Percentiles rank a stretch among this genome's conserved stretches.
phyloP scores from a whole-genome alignment of 495 filamentous ascomycete species.

The Annulohypoxylon nitens region DNA sequence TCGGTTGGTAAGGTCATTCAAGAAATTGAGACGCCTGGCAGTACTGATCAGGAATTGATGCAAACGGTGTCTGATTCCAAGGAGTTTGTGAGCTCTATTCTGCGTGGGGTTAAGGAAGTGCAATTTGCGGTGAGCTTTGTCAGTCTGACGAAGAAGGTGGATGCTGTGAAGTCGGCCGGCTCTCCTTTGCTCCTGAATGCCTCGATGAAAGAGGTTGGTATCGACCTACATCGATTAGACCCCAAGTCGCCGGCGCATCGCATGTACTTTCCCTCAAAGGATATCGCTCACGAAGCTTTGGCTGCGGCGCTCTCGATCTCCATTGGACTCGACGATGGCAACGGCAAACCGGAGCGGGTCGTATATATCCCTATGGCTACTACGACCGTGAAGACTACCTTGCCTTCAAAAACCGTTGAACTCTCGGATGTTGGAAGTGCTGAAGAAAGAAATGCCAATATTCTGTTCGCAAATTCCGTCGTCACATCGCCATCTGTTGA shows the following conservation, averaged over 20 bases:
- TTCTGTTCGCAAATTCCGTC: slow-evolving; percentile 95
- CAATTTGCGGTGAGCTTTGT: slow-evolving; percentile 96
- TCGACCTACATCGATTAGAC: slow-evolving; percentile 94
- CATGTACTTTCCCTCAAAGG: slow-evolving; percentile 97
- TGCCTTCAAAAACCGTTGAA: slow-evolving; percentile 94
- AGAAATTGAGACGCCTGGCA: slow-evolving; percentile 80
- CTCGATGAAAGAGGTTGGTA: slow-evolving; percentile 94
- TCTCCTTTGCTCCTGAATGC: slow-evolving; percentile 82
- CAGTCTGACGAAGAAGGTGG: slow-evolving; percentile 82
- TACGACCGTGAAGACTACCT: slow-evolving; percentile 91
- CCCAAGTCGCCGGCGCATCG: slow-evolving; percentile 94
- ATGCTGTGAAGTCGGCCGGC: slow-evolving; percentile 72
- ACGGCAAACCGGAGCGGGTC: slow-evolving; percentile 85
- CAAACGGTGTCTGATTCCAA: slow-evolving; percentile 93
- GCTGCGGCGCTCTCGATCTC: slow-evolving; percentile 92
- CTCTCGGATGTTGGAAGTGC: slow-evolving; percentile 78
- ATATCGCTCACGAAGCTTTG: slow-evolving; percentile 95
- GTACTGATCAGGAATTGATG: slow-evolving; percentile 78
- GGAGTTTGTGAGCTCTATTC: slow-evolving; percentile 88
- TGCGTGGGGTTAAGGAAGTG: slow-evolving; percentile 94
- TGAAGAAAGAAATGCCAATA: slow-evolving; percentile 92
- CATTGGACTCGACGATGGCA: slow-evolving; percentile 88
- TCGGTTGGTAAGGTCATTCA: slow-evolving; percentile 82
- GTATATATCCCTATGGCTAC: slow-evolving; percentile 98
- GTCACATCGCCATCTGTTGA: slow-evolving; percentile 96